Percentiles rank a stretch among this genome's conserved stretches.
These are phyloP conservation scores for Fusarium nodosum DNA, from an alignment of 2,329 filamentous ascomycete genomes.

Conservation along the genomic window DNA sequence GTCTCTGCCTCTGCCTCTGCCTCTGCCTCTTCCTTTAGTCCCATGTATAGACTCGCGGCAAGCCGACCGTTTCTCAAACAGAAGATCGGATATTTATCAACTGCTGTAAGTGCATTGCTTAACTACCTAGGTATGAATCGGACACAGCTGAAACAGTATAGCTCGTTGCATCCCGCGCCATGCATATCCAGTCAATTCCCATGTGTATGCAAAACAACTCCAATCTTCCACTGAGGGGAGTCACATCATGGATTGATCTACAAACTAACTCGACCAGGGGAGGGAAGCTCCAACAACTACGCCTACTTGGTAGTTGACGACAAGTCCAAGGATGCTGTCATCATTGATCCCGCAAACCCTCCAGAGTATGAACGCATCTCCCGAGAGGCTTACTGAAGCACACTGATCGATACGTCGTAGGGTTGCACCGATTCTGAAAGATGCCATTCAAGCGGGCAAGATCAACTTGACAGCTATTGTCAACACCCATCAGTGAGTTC, in stretches of 20 bases:
- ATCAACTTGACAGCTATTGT: constrained; percentile 91
- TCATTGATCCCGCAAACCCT: constrained; percentile 85
- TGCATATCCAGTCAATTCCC: constrained; percentile 90
- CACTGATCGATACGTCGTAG: constrained; percentile 54
- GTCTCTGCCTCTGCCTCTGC: constrained; percentile 2
- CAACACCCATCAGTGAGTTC: constrained; percentile 93
- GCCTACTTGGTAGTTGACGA: constrained; percentile 86
- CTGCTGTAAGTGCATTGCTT: constrained; percentile 39
- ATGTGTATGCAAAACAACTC: constrained; percentile 76
- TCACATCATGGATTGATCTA: not conserved
- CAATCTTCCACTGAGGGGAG: not conserved
- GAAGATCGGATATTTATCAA: constrained; percentile 48
- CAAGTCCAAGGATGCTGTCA: constrained; percentile 80
- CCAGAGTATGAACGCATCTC: constrained; percentile 70
- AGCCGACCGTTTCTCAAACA: constrained; percentile 54
- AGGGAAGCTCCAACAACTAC: constrained; percentile 84
- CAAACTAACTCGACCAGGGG: constrained; percentile 66
- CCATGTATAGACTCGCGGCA: constrained; percentile 61
- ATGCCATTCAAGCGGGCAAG: constrained; percentile 76
- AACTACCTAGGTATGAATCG: not conserved
- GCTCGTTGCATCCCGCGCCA: constrained; percentile 56
- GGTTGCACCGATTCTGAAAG: constrained; percentile 75
- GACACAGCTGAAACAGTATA: constrained; percentile 20
- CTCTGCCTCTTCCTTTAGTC: constrained; percentile 10
- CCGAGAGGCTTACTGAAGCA: not conserved